Evolutionary conservation across 2,329 filamentous ascomycete species (phyloP).

Genomic region (Aciculosporium take): DNA sequence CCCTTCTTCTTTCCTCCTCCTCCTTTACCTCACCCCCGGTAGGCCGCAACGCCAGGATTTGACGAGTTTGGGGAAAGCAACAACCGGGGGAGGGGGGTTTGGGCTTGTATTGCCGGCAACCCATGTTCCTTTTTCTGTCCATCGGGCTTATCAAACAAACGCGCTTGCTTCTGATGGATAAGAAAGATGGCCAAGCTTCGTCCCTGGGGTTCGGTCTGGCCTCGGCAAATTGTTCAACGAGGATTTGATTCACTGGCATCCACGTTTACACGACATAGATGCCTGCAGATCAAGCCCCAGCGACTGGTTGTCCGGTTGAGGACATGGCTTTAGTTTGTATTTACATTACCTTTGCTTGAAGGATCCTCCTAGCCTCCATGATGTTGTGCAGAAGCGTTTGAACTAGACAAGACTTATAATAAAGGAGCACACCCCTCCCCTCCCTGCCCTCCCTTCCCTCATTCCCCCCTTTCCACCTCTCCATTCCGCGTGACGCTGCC

Average conservation of each 20-base stretch:
- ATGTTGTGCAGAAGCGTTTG: not conserved
- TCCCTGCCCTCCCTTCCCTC: too few species aligned
- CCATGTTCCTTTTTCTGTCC: not conserved
- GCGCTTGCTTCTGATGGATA: not conserved
- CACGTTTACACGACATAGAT: slow-evolving; percentile 10
- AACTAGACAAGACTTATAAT: slow-evolving; percentile 8
- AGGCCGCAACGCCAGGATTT: not conserved
- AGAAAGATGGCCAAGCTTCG: slow-evolving; percentile 6
- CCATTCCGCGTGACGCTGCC: not conserved
- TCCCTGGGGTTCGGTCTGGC: slow-evolving; percentile 6
- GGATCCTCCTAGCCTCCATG: slow-evolving; percentile 3
- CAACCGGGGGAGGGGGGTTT: not conserved
- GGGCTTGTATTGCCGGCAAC: not conserved
- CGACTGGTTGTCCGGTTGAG: slow-evolving; percentile 5
- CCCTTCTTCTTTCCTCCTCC: too few species aligned
- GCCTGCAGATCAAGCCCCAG: slow-evolving; percentile 3
- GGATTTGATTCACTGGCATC: slow-evolving; percentile 9
- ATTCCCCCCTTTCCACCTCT: too few species aligned
- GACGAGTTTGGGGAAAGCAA: too few species aligned
- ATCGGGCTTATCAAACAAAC: not conserved
- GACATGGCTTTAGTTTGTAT: slow-evolving; percentile 12
- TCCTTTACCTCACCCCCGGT: not conserved
- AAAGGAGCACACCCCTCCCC: slow-evolving; percentile 9
- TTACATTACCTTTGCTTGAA: slow-evolving; percentile 4
- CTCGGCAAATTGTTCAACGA: slow-evolving; percentile 4